Evolutionary conservation across 257 asterid species (phyloP), one percentile per base, ranked within the genome.

Genomic region (Jacaranda copaia): DNA sequence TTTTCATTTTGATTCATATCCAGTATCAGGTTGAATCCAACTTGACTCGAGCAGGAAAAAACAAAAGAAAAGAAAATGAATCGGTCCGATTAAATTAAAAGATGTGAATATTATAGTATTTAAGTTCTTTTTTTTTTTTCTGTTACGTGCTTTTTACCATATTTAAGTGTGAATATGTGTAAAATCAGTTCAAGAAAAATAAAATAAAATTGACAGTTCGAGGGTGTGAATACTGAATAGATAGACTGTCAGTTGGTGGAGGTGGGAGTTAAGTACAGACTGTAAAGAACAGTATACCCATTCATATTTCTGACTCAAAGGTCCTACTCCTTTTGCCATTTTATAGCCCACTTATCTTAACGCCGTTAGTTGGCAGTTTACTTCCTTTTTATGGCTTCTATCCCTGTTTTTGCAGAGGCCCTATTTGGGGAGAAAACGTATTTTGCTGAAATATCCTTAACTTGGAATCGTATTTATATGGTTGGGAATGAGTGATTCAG

Each of bases 221-320:
- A 25, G 45, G 51, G 9, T 72, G 40, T 35, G 32, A 40, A 53
- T n/a, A 58, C 14, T 35, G 5, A 15, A 43, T 9, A 32, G 68
- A 38, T 40, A 10, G 70, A 68, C 70, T 13, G 70, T 77, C 64
- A 75, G 79, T 75, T 77, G 67, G 59, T 45, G 46, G 48, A 42
- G 59, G 57, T 11, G 55, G 9, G 74, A 49, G 83, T 73, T 59
- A 72, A 36, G 48, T 46, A 42, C 77, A 60, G 69, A 68, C 73
- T 80, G 73, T 74, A 80, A 80, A 74, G 73, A 67, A 80, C 42
- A 18, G 76, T 63, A 46, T 59, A 35, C 72, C 77, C 55, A 38
- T 70, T 13, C 32, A 25, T 57, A 42, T 43, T 15, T 59, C 70
- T 58, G 77, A 45, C 70, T 73, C 60, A 25, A 25, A 25, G 32